A percentile compares a stretch with the other conserved stretches of the same genome.
Evolutionary conservation across 441 rosid species (phyloP).

Genomic region (Populus trichocarpa): DNA sequence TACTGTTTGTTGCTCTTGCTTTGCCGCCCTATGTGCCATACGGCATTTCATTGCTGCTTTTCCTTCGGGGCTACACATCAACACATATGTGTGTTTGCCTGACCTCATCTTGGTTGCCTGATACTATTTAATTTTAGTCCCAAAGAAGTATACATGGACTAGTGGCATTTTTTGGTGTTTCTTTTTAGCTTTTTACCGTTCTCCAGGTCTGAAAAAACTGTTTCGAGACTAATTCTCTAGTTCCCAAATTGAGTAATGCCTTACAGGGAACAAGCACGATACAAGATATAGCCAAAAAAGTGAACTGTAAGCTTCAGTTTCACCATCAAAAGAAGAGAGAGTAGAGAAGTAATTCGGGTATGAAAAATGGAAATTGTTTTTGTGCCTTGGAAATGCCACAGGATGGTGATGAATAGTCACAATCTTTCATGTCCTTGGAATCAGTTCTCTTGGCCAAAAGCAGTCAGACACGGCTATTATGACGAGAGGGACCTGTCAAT

Average conservation of each 20-base stretch:
- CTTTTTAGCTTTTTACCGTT: constrained; percentile 12
- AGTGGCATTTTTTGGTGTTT: background rate
- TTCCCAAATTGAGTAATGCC: constrained; percentile 43
- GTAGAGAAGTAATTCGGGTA: constrained; percentile 1
- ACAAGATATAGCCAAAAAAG: background rate
- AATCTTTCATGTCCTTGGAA: constrained; percentile 76
- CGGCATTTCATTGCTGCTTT: constrained; percentile 22
- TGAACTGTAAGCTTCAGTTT: background rate
- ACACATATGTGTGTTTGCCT: background rate
- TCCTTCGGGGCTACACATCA: background rate
- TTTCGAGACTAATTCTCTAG: constrained; percentile 22
- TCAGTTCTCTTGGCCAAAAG: constrained; percentile 68
- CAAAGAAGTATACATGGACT: background rate
- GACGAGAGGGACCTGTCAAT: constrained; percentile 73
- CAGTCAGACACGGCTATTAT: constrained; percentile 80
- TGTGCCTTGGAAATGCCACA: constrained; percentile 46
- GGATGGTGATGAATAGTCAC: constrained; percentile 78
- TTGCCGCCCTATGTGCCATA: constrained; percentile 27
- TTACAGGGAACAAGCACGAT: background rate
- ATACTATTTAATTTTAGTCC: background rate
- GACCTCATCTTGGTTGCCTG: constrained; percentile 19
- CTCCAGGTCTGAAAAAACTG: constrained; percentile 19
- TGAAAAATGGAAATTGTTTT: constrained; percentile 16
- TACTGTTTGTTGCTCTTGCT: background rate
- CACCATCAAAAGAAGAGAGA: background rate